A percentile compares a stretch with the other conserved stretches of the same genome.
Conservation (phyloP, 2,329 filamentous ascomycete species). For the Phoma herbarum region DNA sequence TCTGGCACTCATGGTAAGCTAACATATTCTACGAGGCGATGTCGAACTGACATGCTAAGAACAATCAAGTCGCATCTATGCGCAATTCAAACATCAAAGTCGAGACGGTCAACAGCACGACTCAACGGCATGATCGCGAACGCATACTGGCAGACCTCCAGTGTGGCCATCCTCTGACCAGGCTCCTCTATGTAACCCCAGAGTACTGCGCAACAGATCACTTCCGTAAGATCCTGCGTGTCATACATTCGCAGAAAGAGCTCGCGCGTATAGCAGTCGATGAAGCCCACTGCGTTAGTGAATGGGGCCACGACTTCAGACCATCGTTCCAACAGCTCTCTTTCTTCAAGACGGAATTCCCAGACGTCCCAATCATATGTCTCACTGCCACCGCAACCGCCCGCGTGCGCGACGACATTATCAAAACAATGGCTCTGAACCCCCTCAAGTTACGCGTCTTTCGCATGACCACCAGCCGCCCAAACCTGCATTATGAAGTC, state of each 20-base stretch:
- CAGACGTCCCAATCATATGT: constrained; percentile 88
- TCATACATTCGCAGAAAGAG: constrained; percentile 81
- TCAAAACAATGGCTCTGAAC: constrained; percentile 75
- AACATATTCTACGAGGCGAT: not conserved
- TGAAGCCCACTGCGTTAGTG: constrained; percentile 95
- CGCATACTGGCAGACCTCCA: constrained; percentile 81
- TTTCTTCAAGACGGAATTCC: constrained; percentile 85
- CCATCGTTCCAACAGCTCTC: constrained; percentile 86
- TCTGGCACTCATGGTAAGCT: constrained; percentile 81
- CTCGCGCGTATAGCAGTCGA: constrained; percentile 90
- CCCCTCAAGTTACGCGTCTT: constrained; percentile 73
- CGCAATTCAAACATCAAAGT: constrained; percentile 78
- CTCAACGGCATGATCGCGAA: constrained; percentile 69
- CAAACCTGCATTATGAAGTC: constrained; percentile 91
- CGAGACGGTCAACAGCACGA: constrained; percentile 87
- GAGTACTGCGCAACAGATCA: constrained; percentile 81
- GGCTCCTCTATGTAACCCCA: constrained; percentile 91
- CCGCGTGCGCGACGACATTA: constrained; percentile 82
- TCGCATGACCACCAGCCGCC: constrained; percentile 81
- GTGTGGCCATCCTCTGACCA: constrained; percentile 83
- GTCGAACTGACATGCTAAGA: constrained; percentile 58
- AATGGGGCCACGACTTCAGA: constrained; percentile 99
- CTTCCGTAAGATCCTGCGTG: constrained; percentile 77
- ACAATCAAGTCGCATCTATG: constrained; percentile 89
- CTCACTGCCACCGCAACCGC: constrained; percentile 90